These are phyloP conservation scores for Immersiporthe knoxdaviesiana DNA, from an alignment of 2,329 filamentous ascomycete genomes.

Conservation along the genomic window DNA sequence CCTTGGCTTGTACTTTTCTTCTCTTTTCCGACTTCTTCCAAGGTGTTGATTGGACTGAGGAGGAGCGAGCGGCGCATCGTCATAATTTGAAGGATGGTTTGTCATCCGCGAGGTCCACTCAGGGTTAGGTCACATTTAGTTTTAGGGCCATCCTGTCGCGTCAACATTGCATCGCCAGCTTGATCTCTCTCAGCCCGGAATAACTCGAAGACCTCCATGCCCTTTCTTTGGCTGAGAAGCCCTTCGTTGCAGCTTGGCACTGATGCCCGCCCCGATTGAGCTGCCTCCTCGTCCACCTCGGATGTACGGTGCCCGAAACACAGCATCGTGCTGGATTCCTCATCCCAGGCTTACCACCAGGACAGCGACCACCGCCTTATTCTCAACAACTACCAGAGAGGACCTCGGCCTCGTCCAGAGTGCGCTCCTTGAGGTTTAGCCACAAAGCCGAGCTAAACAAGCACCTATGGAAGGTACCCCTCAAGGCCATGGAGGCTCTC, in stretches of 20 bases:
- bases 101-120: neutral
- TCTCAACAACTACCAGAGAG: neutral
- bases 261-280: neutral
- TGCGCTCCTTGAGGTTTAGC: neutral
- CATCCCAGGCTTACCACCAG: neutral
- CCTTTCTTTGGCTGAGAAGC: neutral
- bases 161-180: neutral
- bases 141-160: neutral
- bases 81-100: neutral
- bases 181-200: neutral
- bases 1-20: no score
- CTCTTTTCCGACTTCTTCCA: no score
- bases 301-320: neutral
- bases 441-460: neutral
- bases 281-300: neutral
- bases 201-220: neutral
- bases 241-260: neutral
- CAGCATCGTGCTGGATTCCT: neutral
- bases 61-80: neutral
- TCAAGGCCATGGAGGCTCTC: neutral
- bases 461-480: conserved; percentile 7
- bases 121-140: no score
- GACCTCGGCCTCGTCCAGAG: neutral
- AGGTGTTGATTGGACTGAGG: neutral
- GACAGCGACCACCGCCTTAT: neutral